Percentiles rank a stretch among this genome's conserved stretches.
These are phyloP conservation scores for Scolecobasidium constrictum DNA, from an alignment of 2,329 filamentous ascomycete species.

Conservation along the genomic window DNA sequence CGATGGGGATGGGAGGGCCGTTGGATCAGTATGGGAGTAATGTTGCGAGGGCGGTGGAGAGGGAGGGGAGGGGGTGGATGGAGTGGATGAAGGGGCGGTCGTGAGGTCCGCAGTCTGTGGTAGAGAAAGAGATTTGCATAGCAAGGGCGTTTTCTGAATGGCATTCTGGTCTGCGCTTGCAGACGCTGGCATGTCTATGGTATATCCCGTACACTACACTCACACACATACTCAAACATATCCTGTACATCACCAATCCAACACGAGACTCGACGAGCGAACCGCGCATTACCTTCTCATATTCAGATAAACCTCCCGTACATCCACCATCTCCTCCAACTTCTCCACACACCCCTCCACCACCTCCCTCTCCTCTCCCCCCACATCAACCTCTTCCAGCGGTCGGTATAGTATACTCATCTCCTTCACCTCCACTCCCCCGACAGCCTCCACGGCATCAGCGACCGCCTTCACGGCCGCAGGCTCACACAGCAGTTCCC, in stretches of 20 bases:
- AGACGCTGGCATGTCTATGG: too few relatives aligned
- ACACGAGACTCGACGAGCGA: too few relatives aligned
- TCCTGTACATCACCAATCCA: too few relatives aligned
- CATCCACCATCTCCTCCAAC: constrained; percentile 6
- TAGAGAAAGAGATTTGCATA: too few relatives aligned
- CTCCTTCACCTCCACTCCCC: constrained; percentile 57
- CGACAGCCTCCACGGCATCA: constrained; percentile 49
- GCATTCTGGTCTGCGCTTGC: too few relatives aligned
- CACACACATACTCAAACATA: too few relatives aligned
- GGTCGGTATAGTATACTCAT: constrained; percentile 78
- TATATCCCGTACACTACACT: too few relatives aligned
- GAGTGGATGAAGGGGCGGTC: constrained; percentile 7
- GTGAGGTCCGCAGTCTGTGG: too few relatives aligned
- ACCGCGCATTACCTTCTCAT: neutral
- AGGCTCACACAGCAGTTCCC: constrained; percentile 52
- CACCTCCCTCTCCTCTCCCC: constrained; percentile 23
- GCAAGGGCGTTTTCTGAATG: too few relatives aligned
- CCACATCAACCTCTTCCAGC: constrained; percentile 66
- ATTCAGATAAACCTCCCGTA: constrained; percentile 8
- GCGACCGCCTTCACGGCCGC: constrained; percentile 53
- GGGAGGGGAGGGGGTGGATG: constrained; percentile 2
- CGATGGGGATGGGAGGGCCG: neutral
- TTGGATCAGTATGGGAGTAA: neutral
- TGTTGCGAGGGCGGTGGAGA: neutral
- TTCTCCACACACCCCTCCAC: constrained; percentile 9